Conservation (phyloP, 108 stramenopile species). For the Conticribra guillardii region DNA sequence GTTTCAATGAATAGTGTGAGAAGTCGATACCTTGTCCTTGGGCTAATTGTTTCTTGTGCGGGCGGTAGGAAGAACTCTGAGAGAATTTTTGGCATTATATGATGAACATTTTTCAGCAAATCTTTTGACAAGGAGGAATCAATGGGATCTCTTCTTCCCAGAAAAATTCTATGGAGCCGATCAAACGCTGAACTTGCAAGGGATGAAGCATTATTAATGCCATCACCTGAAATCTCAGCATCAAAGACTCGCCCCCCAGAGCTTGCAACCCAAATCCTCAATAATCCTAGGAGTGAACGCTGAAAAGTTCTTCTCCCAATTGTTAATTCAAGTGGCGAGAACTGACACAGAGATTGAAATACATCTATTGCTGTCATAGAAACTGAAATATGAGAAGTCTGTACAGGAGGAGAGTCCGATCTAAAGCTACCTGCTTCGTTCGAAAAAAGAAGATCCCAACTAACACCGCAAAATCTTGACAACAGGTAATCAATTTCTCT, state of each 20-base stretch:
- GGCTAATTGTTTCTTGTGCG: constrained; percentile 10
- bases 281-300: constrained; percentile 31
- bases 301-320: constrained; percentile 19
- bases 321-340: constrained; percentile 16
- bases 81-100: constrained; percentile 28
- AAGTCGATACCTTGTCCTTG: constrained; percentile 37
- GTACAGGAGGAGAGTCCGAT: constrained; percentile 6
- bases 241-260: constrained; percentile 11
- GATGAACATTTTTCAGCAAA: constrained; percentile 5
- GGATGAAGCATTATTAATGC: neutral
- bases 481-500: constrained; percentile 35
- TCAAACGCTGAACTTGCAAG: constrained; percentile 35
- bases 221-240: neutral
- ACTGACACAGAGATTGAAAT: constrained; percentile 27
- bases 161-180: constrained; percentile 20
- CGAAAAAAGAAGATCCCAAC: constrained; percentile 19
- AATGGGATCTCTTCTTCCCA: neutral
- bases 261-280: constrained; percentile 47
- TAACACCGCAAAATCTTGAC: constrained; percentile 21
- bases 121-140: neutral
- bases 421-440: neutral
- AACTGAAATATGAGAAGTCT: constrained; percentile 18
- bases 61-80: constrained; percentile 47
- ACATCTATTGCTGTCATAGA: constrained; percentile 20
- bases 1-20: constrained; percentile 35